A percentile compares a stretch with the other conserved stretches of the same genome.
These are phyloP conservation scores for Cyclotella distinguenda DNA, from an alignment of 108 stramenopile genomes.

Conservation along the genomic window DNA sequence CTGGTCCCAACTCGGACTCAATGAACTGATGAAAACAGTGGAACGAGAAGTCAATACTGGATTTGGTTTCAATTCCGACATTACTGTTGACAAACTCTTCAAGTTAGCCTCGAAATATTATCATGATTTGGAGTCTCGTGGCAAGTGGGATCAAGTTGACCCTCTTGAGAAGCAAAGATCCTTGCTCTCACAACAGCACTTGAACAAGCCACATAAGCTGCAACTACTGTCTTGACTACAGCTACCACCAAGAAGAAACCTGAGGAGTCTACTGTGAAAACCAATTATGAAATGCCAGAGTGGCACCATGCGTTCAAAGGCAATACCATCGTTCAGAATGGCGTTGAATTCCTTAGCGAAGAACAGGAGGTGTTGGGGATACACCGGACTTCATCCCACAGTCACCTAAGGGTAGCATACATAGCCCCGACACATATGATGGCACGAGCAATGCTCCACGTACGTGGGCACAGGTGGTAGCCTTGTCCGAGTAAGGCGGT, in stretches of 20 bases:
- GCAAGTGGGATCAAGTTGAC: not conserved
- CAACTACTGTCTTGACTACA: too few species aligned
- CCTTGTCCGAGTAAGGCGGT: too few species aligned
- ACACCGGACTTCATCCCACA: too few species aligned
- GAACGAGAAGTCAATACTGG: not conserved
- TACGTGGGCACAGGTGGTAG: too few species aligned
- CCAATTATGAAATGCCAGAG: not conserved
- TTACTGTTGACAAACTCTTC: not conserved
- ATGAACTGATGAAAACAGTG: not conserved
- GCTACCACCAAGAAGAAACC: not conserved
- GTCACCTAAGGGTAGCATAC: too few species aligned
- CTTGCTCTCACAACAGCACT: not conserved
- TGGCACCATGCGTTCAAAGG: not conserved
- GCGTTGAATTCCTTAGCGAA: not conserved
- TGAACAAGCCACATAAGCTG: too few species aligned
- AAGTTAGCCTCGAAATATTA: not conserved
- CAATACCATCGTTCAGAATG: not conserved
- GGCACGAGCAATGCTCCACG: too few species aligned
- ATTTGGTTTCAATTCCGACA: not conserved
- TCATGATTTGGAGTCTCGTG: not conserved
- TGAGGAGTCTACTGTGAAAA: not conserved
- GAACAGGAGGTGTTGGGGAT: too few species aligned
- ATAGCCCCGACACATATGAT: too few species aligned
- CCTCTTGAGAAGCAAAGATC: not conserved
- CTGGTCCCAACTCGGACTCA: constrained; percentile 9